Conservation (phyloP, 1,284 basidiomycete species). For the Ganoderma lucidum region DNA sequence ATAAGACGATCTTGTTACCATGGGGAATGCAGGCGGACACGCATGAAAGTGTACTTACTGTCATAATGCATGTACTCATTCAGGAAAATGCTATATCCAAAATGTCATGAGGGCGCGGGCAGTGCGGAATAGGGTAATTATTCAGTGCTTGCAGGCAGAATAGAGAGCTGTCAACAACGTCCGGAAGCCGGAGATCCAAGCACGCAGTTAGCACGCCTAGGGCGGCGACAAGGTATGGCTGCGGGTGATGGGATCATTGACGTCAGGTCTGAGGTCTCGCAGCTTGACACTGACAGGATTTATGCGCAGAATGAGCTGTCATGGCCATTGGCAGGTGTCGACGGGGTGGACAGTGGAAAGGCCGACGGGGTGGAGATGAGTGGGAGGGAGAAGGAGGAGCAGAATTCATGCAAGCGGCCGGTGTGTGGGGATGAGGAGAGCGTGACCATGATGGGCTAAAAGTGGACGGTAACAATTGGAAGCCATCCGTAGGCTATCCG, state of each 20-base stretch:
- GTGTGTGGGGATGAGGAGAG: background rate
- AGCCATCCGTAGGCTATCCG: constrained; percentile 29
- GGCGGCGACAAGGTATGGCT: background rate
- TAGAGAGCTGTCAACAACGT: background rate
- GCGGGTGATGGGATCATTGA: constrained; percentile 10
- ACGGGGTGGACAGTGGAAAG: background rate
- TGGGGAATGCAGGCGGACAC: background rate
- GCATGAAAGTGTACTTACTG: background rate
- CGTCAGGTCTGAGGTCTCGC: constrained; percentile 5
- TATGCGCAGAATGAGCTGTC: background rate
- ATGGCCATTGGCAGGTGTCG: background rate
- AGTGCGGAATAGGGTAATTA: background rate
- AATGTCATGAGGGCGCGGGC: background rate
- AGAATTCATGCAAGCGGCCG: constrained; percentile 5
- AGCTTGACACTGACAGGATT: constrained; percentile 14
- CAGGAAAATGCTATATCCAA: background rate
- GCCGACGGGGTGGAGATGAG: constrained; percentile 2
- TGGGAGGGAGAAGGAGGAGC: constrained; percentile 15
- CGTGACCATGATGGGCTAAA: constrained; percentile 21
- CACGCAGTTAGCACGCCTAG: background rate
- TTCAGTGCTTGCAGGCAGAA: background rate
- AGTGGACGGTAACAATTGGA: constrained; percentile 31
- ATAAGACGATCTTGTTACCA: constrained; percentile 2
- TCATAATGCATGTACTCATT: background rate
- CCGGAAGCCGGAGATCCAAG: background rate